Base-by-base conservation (phyloP, 2,329 filamentous ascomycete species). In the Penicillium occitanis region DNA sequence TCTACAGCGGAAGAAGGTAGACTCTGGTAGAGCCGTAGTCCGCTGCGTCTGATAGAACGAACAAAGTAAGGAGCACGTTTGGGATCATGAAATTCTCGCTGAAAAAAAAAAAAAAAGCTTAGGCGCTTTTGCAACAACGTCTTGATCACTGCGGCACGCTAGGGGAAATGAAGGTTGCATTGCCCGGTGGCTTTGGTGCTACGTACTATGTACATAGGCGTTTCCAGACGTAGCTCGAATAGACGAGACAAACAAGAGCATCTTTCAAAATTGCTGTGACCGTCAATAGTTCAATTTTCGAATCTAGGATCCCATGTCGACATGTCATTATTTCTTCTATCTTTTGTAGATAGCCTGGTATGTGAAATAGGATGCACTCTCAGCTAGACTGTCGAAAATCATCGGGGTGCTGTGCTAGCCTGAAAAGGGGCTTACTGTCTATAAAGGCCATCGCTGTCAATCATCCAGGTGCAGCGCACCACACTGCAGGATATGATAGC, bases 341-440 rank as follows among this genome's bases (percentile, higher is more conserved):
- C n/a, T 22, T 35, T 22, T 55, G 51, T 55, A 35, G 33, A 25
- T 37, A 57, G 33, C 17, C 33, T 7, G 7, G 11, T 10, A 22
- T 25, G 30, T 57, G 10, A 37, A 19, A 55, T 55, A 55, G n/a
- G 3, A 35, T 55, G 51, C 51, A 35, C 17, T 35, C 10, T 5
- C 46, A 50, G 7, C 11, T 50, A 28, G 46, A n/a, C 25, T 2
- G 50, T 5, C 50, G 30, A 33, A 11, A 60, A 44, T 14, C 28
- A 50, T 35, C 33, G 5, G 28, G 25, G 42, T 22, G 30, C 30
- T 7, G 48, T 59, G 35, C 50, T 62, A 66, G 40, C 64, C 59
- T 48, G 50, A 66, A 66, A 46, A 50, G 64, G 59, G 22, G 55
- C 22, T 40, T 62, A 63, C 59, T 62, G 46, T 58, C 63, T 35